These are phyloP conservation scores for Podila epigama DNA, from an alignment of 192 early-diverging fungal genomes.

Conservation along the genomic window DNA sequence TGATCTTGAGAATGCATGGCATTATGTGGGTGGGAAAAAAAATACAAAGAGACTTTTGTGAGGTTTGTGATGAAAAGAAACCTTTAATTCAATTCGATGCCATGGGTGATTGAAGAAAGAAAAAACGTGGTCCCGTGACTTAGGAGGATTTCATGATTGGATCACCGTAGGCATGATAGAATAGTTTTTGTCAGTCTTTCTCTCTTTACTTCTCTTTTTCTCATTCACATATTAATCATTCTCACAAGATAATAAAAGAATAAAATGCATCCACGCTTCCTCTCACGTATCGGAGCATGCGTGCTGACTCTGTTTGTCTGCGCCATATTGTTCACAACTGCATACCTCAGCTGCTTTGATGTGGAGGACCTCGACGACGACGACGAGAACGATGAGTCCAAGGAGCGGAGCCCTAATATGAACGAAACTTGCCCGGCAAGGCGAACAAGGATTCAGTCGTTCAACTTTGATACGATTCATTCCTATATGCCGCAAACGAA, in stretches of 20 bases:
- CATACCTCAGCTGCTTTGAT: neutral
- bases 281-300: neutral
- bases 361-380: neutral
- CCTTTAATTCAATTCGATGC: too few species aligned
- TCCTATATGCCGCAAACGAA: neutral
- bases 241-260: too few species aligned
- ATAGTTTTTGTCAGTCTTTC: neutral
- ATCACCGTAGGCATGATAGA: too few species aligned
- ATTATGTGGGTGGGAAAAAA: slow-evolving; percentile 25
- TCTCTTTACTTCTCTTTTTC: too few species aligned
- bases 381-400: too few species aligned
- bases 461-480: neutral
- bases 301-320: neutral
- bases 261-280: neutral
- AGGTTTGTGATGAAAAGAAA: neutral
- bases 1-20: slow-evolving; percentile 84
- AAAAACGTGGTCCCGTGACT: too few species aligned
- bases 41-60: too few species aligned
- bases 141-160: too few species aligned
- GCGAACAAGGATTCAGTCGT: neutral
- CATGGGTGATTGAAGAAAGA: too few species aligned
- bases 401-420: too few species aligned
- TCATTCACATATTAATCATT: too few species aligned
- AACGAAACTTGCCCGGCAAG: neutral
- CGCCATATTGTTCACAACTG: neutral